These are phyloP conservation scores for Kluyveromyces sp. DNA, from an alignment of 1,139 yeast genomes.

Conservation along the genomic window DNA sequence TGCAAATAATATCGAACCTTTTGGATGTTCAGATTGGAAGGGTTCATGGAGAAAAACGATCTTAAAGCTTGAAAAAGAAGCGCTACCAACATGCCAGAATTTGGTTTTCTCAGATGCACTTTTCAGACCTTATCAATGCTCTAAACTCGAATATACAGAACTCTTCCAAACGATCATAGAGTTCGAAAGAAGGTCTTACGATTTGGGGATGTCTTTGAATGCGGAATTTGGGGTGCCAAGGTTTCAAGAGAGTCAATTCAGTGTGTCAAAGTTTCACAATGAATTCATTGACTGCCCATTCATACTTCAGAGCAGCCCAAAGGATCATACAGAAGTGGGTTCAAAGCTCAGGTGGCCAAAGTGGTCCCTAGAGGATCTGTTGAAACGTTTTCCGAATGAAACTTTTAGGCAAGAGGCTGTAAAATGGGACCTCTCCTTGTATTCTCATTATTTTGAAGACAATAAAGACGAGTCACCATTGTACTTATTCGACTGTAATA, in stretches of 20 bases:
- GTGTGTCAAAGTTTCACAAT: slow-evolving; percentile 40
- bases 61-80: slow-evolving; percentile 37
- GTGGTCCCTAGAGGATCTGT: slow-evolving; percentile 52
- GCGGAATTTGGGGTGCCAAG: slow-evolving; percentile 35
- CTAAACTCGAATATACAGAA: slow-evolving; percentile 54
- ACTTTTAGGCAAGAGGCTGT: slow-evolving; percentile 79
- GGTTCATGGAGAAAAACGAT: slow-evolving; percentile 76
- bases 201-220: slow-evolving; percentile 19
- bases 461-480: slow-evolving; percentile 79
- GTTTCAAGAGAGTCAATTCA: slow-evolving; percentile 38
- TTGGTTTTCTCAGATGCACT: slow-evolving; percentile 53
- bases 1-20: slow-evolving; percentile 18
- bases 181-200: slow-evolving; percentile 38
- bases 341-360: slow-evolving; percentile 50
- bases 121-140: slow-evolving; percentile 73
- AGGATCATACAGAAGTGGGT: slow-evolving; percentile 8
- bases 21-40: slow-evolving; percentile 42
- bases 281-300: slow-evolving; percentile 56
- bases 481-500: slow-evolving; percentile 75
- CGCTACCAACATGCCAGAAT: slow-evolving; percentile 37
- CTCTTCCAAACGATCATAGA: slow-evolving; percentile 43
- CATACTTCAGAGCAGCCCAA: slow-evolving; percentile 48
- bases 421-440: slow-evolving; percentile 63
- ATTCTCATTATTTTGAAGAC: slow-evolving; percentile 50
- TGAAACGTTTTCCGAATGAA: slow-evolving; percentile 49